Percentiles rank a stretch among this genome's conserved stretches.
Evolutionary conservation across 306 rosid species (phyloP).

Genomic region (Sindora glabra): DNA sequence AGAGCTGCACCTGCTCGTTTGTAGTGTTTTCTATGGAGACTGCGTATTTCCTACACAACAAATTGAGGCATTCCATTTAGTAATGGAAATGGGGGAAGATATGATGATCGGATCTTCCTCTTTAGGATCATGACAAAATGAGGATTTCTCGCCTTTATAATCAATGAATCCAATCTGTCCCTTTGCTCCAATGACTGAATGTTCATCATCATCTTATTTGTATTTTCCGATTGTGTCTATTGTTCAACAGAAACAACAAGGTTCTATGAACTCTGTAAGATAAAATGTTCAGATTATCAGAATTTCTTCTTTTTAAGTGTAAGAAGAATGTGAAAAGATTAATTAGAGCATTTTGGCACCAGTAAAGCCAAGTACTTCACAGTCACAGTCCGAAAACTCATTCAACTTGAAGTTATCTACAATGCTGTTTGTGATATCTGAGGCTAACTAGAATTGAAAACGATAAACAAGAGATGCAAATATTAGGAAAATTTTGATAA

Average conservation of each 20-base stretch:
- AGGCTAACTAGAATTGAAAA: too few species aligned
- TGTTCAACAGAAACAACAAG: background rate
- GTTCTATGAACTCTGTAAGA: too few species aligned
- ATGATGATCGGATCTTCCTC: slow-evolving; percentile 35
- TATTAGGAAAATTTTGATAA: too few species aligned
- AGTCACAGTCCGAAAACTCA: too few species aligned
- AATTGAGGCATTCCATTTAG: slow-evolving; percentile 39
- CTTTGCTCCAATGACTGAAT: slow-evolving; percentile 43
- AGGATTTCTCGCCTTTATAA: slow-evolving; percentile 35
- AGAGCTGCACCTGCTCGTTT: slow-evolving; percentile 29
- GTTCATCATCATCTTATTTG: slow-evolving; percentile 30
- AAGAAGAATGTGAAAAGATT: background rate
- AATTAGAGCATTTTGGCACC: too few species aligned
- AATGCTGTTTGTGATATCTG: too few species aligned
- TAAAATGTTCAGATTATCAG: background rate
- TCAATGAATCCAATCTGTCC: slow-evolving; percentile 50
- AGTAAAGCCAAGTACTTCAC: too few species aligned
- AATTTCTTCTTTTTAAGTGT: background rate
- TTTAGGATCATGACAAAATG: slow-evolving; percentile 24
- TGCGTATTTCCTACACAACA: slow-evolving; percentile 10
- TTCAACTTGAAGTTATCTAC: too few species aligned
- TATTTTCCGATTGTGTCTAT: slow-evolving; percentile 23
- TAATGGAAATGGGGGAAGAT: slow-evolving; percentile 40
- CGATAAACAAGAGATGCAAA: too few species aligned
- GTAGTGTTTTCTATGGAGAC: slow-evolving; percentile 43